These are phyloP conservation scores for Penicillium egyptiacum DNA, from an alignment of 495 filamentous ascomycete species.

Conservation along the genomic window DNA sequence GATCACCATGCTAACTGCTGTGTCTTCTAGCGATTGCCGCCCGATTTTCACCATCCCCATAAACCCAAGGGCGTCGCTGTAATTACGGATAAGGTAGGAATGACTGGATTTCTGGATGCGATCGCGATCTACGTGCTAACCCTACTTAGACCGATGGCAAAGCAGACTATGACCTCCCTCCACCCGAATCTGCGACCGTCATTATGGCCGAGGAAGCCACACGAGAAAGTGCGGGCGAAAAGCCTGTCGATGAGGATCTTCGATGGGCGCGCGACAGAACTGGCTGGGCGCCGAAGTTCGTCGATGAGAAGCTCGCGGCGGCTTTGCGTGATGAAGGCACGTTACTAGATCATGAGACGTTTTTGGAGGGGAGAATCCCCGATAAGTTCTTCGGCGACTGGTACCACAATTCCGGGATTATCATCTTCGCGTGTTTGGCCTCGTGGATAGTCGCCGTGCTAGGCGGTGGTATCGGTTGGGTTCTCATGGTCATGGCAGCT, in stretches of 20 bases:
- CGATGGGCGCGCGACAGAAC: slow-evolving; percentile 67
- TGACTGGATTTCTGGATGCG: not conserved
- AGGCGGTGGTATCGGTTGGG: slow-evolving; percentile 89
- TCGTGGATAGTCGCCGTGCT: slow-evolving; percentile 89
- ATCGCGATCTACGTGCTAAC: not conserved
- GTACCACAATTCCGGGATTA: slow-evolving; percentile 94
- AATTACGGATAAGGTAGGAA: slow-evolving; percentile 66
- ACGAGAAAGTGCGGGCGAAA: slow-evolving; percentile 42
- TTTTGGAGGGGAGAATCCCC: slow-evolving; percentile 77
- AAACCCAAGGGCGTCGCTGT: slow-evolving; percentile 68
- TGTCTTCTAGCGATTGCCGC: slow-evolving; percentile 51
- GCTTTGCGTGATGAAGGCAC: slow-evolving; percentile 56
- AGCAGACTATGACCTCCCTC: slow-evolving; percentile 75
- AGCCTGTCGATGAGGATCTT: slow-evolving; percentile 56
- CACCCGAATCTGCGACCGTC: slow-evolving; percentile 68
- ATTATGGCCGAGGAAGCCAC: slow-evolving; percentile 45
- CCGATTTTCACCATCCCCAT: slow-evolving; percentile 62
- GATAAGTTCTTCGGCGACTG: slow-evolving; percentile 97
- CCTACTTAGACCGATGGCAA: slow-evolving; percentile 59
- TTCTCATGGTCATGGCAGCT: slow-evolving; percentile 85
- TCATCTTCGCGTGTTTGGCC: slow-evolving; percentile 85
- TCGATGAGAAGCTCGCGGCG: slow-evolving; percentile 50
- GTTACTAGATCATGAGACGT: slow-evolving; percentile 82
- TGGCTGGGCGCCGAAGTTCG: slow-evolving; percentile 89
- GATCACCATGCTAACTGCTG: slow-evolving; percentile 19